These are phyloP conservation scores for Xerocomus potaroensis DNA, from an alignment of 768 basidiomycete genomes.

Conservation along the genomic window DNA sequence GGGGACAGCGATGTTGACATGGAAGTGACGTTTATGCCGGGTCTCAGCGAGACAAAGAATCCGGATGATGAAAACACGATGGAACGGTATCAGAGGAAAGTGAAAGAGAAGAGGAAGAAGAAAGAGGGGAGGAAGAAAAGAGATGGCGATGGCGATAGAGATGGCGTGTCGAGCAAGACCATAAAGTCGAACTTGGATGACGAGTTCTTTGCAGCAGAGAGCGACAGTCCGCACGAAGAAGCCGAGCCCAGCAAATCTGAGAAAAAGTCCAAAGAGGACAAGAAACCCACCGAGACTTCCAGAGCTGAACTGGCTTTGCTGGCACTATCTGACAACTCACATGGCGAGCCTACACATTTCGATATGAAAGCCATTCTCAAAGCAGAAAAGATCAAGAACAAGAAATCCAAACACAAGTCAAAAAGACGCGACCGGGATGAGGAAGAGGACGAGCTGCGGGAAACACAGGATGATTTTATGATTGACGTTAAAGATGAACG, in stretches of 20 bases:
- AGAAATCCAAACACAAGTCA: constrained; percentile 36
- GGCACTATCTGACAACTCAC: constrained; percentile 49
- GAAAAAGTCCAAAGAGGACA: constrained; percentile 22
- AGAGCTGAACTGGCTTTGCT: constrained; percentile 65
- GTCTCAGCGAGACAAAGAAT: constrained; percentile 52
- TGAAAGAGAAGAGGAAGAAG: constrained; percentile 82
- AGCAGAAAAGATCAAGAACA: constrained; percentile 64
- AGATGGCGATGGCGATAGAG: constrained; percentile 21
- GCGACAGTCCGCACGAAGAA: constrained; percentile 24
- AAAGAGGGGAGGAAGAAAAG: constrained; percentile 55
- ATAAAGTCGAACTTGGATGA: constrained; percentile 39
- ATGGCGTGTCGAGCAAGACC: constrained; percentile 12
- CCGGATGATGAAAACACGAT: constrained; percentile 80
- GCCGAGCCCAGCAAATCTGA: constrained; percentile 21
- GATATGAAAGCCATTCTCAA: constrained; percentile 86
- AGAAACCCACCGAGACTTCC: constrained; percentile 17
- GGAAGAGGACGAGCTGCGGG: constrained; percentile 47
- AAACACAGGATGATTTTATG: constrained; percentile 75
- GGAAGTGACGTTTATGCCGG: constrained; percentile 95
- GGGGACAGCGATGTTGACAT: constrained; percentile 62
- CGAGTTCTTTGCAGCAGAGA: constrained; percentile 68
- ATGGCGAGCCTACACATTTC: constrained; percentile 71
- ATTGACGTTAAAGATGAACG: constrained; percentile 86
- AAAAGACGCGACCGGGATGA: constrained; percentile 22
- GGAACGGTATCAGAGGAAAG: constrained; percentile 84